These are phyloP conservation scores for Raphanus raphanistrum DNA, from an alignment of 345 rosid species.

Conservation along the genomic window DNA sequence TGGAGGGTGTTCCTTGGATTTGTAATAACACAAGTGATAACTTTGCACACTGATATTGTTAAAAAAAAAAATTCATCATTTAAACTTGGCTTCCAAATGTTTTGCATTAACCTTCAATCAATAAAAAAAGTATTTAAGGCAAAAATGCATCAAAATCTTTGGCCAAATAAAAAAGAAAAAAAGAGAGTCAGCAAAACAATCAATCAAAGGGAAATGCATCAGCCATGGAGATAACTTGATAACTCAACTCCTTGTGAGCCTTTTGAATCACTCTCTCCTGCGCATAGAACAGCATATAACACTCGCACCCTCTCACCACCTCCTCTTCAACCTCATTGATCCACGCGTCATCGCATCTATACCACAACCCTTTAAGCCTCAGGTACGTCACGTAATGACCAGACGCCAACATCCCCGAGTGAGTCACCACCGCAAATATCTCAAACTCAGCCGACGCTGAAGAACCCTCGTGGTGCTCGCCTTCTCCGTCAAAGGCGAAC, in stretches of 20 bases:
- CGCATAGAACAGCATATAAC: conserved; percentile 86
- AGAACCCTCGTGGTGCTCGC: conserved; percentile 45
- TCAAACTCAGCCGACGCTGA: conserved; percentile 59
- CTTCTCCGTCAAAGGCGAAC: conserved; percentile 57
- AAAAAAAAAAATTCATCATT: neutral
- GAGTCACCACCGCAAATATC: conserved; percentile 82
- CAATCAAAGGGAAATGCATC: conserved; percentile 45
- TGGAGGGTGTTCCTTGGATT: neutral
- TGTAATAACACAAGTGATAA: neutral
- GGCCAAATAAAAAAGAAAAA: conserved; percentile 24
- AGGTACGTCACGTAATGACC: conserved; percentile 88
- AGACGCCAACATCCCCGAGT: conserved; percentile 78
- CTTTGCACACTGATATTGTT: neutral
- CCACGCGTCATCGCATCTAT: conserved; percentile 95
- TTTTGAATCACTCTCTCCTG: conserved; percentile 60
- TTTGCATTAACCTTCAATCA: conserved; percentile 37
- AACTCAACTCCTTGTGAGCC: conserved; percentile 41
- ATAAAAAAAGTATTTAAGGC: conserved; percentile 21
- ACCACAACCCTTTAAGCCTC: conserved; percentile 74
- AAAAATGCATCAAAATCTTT: conserved; percentile 34
- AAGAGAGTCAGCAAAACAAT: conserved; percentile 43
- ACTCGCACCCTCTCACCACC: conserved; percentile 78
- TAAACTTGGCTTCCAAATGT: conserved; percentile 31
- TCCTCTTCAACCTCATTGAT: conserved; percentile 81
- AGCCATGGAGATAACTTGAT: conserved; percentile 39